phyloP scores from a whole-genome alignment of 1,284 basidiomycete species.

The Cryptococcus sp. region DNA sequence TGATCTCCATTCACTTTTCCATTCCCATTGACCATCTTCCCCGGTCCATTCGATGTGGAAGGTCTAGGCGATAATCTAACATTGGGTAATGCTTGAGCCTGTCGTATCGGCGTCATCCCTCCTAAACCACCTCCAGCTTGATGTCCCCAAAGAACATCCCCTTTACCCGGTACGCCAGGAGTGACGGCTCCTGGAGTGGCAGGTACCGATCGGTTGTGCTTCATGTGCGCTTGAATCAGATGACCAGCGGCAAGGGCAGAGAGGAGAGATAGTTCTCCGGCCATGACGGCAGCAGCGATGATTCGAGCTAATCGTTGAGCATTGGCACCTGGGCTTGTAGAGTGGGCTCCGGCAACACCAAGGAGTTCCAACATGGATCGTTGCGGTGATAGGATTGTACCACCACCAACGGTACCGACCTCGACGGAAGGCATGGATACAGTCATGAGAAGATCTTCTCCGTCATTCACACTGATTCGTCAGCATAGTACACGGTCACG shows the following conservation, averaged over 20 bases:
- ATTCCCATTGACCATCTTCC: too few relatives aligned
- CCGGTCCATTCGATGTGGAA: background rate
- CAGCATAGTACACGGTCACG: conserved; percentile 2
- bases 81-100: background rate
- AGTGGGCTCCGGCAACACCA: conserved; percentile 79
- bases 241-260: conserved; percentile 87
- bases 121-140: conserved; percentile 2
- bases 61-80: background rate
- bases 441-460: conserved; percentile 84
- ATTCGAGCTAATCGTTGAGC: conserved; percentile 80
- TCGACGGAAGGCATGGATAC: conserved; percentile 94
- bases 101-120: conserved; percentile 26
- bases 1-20: too few relatives aligned
- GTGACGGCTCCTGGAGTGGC: conserved; percentile 42
- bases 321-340: conserved; percentile 75
- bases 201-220: conserved; percentile 45
- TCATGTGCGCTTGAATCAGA: conserved; percentile 79
- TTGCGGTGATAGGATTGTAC: conserved; percentile 85
- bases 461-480: conserved; percentile 67
- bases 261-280: conserved; percentile 84
- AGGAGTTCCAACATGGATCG: conserved; percentile 87
- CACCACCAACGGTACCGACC: conserved; percentile 93
- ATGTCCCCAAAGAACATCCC: conserved; percentile 5
- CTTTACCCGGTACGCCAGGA: conserved; percentile 12
- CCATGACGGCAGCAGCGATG: conserved; percentile 87